Conservation (phyloP, 31 red algal species). For the Endocladia muricata region DNA sequence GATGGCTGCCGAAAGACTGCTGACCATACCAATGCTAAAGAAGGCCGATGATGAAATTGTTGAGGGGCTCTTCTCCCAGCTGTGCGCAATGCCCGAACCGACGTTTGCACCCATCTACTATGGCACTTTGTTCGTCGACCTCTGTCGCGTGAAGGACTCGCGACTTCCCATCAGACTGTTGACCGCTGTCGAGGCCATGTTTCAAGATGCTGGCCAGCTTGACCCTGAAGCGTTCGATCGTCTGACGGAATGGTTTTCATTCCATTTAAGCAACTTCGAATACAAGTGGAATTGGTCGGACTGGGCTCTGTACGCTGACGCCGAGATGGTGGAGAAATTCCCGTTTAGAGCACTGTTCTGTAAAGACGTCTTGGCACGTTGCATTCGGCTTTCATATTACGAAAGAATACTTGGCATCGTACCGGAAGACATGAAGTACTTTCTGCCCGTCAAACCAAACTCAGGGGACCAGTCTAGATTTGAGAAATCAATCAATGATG, state of each 20-base stretch:
- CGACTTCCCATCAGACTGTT: slow-evolving; percentile 77
- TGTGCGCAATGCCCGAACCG: slow-evolving; percentile 66
- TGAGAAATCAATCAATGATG: slow-evolving; percentile 40
- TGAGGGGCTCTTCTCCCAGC: slow-evolving; percentile 65
- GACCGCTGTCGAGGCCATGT: slow-evolving; percentile 76
- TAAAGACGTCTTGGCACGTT: slow-evolving; percentile 67
- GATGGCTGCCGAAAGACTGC: slow-evolving; percentile 48
- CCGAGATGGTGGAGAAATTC: slow-evolving; percentile 66
- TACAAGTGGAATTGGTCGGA: slow-evolving; percentile 94
- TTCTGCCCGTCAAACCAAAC: slow-evolving; percentile 41
- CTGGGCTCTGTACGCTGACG: slow-evolving; percentile 75
- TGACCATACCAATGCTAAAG: slow-evolving; percentile 50
- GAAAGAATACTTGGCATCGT: slow-evolving; percentile 57
- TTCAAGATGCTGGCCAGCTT: slow-evolving; percentile 48
- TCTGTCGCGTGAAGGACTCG: slow-evolving; percentile 81
- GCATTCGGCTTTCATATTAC: slow-evolving; percentile 70
- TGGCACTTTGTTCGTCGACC: slow-evolving; percentile 81
- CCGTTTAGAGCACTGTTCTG: slow-evolving; percentile 70
- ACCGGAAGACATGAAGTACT: slow-evolving; percentile 66
- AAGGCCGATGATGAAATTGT: slow-evolving; percentile 63
- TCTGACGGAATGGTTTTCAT: slow-evolving; percentile 91
- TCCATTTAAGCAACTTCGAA: slow-evolving; percentile 89
- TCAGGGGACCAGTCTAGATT: slow-evolving; percentile 44
- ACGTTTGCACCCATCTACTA: slow-evolving; percentile 73
- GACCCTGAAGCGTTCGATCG: slow-evolving; percentile 83